phyloP scores from a whole-genome alignment of 163 green algal genomes.

The Chlorella variabilis region DNA sequence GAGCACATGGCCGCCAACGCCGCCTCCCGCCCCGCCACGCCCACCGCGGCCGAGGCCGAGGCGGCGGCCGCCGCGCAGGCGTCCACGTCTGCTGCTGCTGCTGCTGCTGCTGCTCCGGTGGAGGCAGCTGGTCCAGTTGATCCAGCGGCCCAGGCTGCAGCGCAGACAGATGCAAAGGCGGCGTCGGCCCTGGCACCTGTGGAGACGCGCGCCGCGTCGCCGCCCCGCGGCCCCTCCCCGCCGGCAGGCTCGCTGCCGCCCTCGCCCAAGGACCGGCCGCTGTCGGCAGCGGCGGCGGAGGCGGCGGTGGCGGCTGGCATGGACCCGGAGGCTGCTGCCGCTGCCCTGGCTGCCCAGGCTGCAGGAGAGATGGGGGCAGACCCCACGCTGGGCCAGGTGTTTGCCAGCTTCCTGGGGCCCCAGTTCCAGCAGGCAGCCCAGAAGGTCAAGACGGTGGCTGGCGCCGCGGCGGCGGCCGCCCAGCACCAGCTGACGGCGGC shows the following conservation, averaged over 20 bases:
- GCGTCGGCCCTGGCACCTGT: background rate
- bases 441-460: background rate
- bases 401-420: slow-evolving; percentile 30
- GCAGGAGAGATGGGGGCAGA: background rate
- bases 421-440: slow-evolving; percentile 13
- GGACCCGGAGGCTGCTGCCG: background rate
- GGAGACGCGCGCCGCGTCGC: background rate
- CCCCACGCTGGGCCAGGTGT: slow-evolving; percentile 38
- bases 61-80: background rate
- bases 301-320: background rate
- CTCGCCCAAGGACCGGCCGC: slow-evolving; percentile 6
- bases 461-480: background rate
- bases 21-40: slow-evolving; percentile 15
- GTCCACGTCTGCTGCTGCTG: background rate
- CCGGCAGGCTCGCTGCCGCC: slow-evolving; percentile 22
- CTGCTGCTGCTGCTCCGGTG: background rate
- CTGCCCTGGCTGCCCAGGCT: background rate
- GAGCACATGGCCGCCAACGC: slow-evolving; percentile 37
- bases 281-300: background rate
- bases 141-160: background rate
- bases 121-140: background rate
- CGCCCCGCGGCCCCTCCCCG: background rate
- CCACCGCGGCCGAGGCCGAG: slow-evolving; percentile 3
- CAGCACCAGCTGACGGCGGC: slow-evolving; percentile 28
- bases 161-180: too few species aligned